A percentile compares a stretch with the other conserved stretches of the same genome.
Evolutionary conservation across 352 stramenopile genomes (phyloP).

Genomic region (Pythium scleroteichum): DNA sequence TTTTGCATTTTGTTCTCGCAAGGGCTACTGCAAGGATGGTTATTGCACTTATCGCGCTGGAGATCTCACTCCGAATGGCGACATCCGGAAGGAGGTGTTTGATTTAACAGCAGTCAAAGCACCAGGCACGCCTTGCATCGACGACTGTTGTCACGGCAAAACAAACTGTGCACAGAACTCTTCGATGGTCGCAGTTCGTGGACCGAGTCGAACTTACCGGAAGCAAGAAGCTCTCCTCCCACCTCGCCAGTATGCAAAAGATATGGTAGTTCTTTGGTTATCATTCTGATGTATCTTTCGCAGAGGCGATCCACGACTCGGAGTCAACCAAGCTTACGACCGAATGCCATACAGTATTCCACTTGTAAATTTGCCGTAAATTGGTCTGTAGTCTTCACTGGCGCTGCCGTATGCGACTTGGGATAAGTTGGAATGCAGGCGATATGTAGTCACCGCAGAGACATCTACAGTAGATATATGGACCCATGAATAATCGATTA

Average conservation of each 20-base stretch:
- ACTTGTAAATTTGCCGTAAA: slow-evolving; percentile 53
- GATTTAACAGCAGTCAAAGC: slow-evolving; percentile 50
- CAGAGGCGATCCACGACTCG: slow-evolving; percentile 63
- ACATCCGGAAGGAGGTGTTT: slow-evolving; percentile 65
- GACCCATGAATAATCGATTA: background rate
- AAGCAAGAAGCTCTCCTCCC: slow-evolving; percentile 55
- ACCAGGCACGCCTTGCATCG: slow-evolving; percentile 59
- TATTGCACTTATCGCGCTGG: slow-evolving; percentile 67
- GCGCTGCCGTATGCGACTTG: slow-evolving; percentile 42
- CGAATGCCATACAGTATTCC: slow-evolving; percentile 79
- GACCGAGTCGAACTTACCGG: slow-evolving; percentile 48
- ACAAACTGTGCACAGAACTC: slow-evolving; percentile 47
- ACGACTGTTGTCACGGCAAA: slow-evolving; percentile 54
- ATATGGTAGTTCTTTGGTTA: slow-evolving; percentile 2
- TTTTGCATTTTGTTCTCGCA: slow-evolving; percentile 66
- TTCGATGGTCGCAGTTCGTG: slow-evolving; percentile 44
- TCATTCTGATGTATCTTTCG: background rate
- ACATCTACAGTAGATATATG: slow-evolving; percentile 37
- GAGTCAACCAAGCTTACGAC: slow-evolving; percentile 77
- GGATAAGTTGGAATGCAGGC: slow-evolving; percentile 61
- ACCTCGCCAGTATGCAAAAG: slow-evolving; percentile 50
- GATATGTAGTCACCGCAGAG: slow-evolving; percentile 55
- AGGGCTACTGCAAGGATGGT: slow-evolving; percentile 79
- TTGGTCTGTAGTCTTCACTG: slow-evolving; percentile 9
- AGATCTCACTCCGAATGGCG: slow-evolving; percentile 54